Evolutionary conservation across 352 stramenopile species (phyloP), one percentile per base, ranked within the genome.

Genomic region (Pythium brachiatum): DNA sequence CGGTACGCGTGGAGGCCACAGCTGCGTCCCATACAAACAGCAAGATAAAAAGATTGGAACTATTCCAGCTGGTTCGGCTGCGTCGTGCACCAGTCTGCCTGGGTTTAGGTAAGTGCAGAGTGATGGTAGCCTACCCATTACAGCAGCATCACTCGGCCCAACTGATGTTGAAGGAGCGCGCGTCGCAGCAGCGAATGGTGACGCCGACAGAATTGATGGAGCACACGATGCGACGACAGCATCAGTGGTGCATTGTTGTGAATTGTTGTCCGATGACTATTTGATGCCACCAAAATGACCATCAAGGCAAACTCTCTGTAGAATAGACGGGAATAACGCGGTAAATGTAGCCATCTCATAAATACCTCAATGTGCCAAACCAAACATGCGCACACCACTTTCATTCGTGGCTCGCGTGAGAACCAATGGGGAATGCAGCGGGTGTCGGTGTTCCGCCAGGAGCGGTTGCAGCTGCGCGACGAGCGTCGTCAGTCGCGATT

Each of bases 341-440:
- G 2, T 36, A 39, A 66, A 43, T 66, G 59, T 66, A 66, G 59
- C 59, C 59, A 66, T 66, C 26, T 65, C 39, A 65, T 59, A 65
- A 54, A 57, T 65, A 65, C 50, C 12, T 44, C 39, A 25, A 25
- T 27, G 41, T 48, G 41, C 41, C 41, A 48, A 48, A 48, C 41
- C 44, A 34, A 56, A 21, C n/a, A 34, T 21, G 25, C 25, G 29
- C 48, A 32, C 29, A 8, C 7, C 52, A 38, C 7, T 39, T 31
- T 46, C 23, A 20, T 48, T 20, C 44, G 12, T 15, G 12, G 20
- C 3, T 46, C 38, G 5, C 47, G 21, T 6, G 18, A 56, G 48
- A 39, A 41, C 7, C 23, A 38, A 88, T 90, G 81, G 81, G 81
- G 16, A 74, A 75, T 50, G 81, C 66, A 2, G 81, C 70, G 18